Evolutionary conservation across 352 stramenopile genomes (phyloP), one percentile per base, ranked within the genome.

Genomic region (Albugo laibachii): DNA sequence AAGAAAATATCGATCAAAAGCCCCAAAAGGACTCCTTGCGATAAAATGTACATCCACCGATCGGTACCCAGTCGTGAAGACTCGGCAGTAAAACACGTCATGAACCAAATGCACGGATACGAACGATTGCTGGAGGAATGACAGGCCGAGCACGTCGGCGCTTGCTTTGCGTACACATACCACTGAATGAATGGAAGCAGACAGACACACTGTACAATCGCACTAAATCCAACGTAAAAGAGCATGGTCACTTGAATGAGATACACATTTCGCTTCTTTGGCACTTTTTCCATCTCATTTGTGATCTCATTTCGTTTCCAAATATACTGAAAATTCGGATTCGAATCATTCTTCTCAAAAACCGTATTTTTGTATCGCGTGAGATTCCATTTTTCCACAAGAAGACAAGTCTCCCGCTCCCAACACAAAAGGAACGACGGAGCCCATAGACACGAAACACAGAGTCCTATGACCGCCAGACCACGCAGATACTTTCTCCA

Each of bases 1-100:
- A 91, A 89, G 51, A 93, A 69, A 12, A 93, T 86, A 50, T 93
- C 80, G 42, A 93, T 88, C 2, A 93, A 57, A 43, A 93, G 57
- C 27, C 80, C 80, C 13, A 93, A 65, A 31, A 67, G 49, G 18
- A 88, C 73, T 27, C 80, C 80, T 41, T 93, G 80, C 24, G 87
- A 72, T 11, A 93, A 47, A 44, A 93, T 93, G 49, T 93, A 93
- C 39, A 87, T 62, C 80, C 80, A 93, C 2, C 80, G 80, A 55
- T 93, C 80, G 1, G 77, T 93, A 6, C 78, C 75, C 2, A 93
- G 48, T 2, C 69, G 57, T 14, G 78, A 89, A 1, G 63, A 74
- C 0, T 63, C 60, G 5, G 75, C 77, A 15, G 74, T 65, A 40
- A 92, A 92, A 52, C 79, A 92, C 50, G 76, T 83, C 36, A 88